These are phyloP conservation scores for Ammopiptanthus mongolicus DNA, from an alignment of 306 rosid genomes.

Conservation along the genomic window DNA sequence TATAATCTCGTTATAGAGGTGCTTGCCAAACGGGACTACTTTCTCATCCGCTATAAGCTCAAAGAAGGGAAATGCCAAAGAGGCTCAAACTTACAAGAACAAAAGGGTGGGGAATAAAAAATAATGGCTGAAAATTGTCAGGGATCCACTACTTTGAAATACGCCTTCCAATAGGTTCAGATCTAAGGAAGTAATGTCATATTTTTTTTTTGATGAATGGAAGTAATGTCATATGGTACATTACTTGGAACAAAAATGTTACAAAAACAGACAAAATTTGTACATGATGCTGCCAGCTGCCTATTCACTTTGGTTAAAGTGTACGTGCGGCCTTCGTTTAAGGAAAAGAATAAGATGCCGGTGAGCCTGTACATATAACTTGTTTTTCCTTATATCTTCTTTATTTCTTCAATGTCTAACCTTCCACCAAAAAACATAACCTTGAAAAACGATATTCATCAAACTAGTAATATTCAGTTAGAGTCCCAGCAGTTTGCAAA, in stretches of 20 bases:
- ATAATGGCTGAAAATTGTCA: neutral
- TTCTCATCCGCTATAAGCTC: too few relatives aligned
- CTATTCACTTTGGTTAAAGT: neutral
- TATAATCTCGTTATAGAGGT: too few relatives aligned
- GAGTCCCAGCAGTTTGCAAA: conserved; percentile 9
- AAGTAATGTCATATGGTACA: neutral
- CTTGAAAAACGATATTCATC: neutral
- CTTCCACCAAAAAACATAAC: neutral
- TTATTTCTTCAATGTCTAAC: neutral
- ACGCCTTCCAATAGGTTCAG: neutral
- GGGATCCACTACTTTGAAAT: neutral
- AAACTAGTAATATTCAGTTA: neutral
- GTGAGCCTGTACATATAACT: conserved; percentile 6
- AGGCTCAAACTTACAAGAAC: too few relatives aligned
- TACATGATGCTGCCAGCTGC: neutral
- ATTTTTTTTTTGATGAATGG: too few relatives aligned
- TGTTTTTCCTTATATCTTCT: neutral
- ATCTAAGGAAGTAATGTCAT: neutral
- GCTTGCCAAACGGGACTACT: too few relatives aligned
- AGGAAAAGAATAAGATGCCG: neutral
- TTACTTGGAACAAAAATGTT: neutral
- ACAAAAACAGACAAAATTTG: neutral
- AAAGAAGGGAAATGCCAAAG: too few relatives aligned
- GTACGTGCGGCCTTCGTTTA: neutral
- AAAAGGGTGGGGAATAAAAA: too few relatives aligned